Evolutionary conservation across 2,329 filamentous ascomycete species (phyloP).

Genomic region (Penicillium sp.): DNA sequence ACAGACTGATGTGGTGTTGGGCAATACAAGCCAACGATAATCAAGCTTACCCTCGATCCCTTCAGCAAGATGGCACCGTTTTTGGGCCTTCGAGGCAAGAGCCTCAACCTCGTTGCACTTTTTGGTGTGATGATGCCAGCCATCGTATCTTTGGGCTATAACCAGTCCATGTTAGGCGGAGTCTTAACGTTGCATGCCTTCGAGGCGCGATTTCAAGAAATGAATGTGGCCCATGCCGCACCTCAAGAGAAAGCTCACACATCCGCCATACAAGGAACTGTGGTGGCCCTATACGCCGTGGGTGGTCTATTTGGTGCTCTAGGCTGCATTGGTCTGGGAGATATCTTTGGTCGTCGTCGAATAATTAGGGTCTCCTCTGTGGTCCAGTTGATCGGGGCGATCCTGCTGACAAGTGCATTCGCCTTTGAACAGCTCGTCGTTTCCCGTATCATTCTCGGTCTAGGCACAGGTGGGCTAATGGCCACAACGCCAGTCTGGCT

Average conservation of each 20-base stretch:
- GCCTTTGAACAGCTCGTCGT: conserved; percentile 13
- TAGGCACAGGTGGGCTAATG: conserved; percentile 14
- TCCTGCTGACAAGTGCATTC: conserved; percentile 17
- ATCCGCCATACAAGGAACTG: conserved; percentile 16
- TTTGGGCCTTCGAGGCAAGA: conserved; percentile 17
- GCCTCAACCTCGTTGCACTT: conserved; percentile 16
- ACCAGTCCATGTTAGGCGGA: conserved; percentile 20
- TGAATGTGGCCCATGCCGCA: conserved; percentile 6
- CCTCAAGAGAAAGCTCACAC: conserved; percentile 6
- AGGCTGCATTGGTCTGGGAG: conserved; percentile 16
- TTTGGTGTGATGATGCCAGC: conserved; percentile 19
- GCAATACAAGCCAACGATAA: neutral
- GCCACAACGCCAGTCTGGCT: conserved; percentile 21
- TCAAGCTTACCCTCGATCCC: neutral
- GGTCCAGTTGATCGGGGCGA: conserved; percentile 14
- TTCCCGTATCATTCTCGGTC: conserved; percentile 16
- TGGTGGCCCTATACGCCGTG: conserved; percentile 18
- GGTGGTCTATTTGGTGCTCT: conserved; percentile 19
- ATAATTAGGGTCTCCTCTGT: conserved; percentile 13
- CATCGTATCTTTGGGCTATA: conserved; percentile 20
- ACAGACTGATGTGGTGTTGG: neutral
- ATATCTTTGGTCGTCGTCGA: conserved; percentile 15
- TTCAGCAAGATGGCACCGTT: conserved; percentile 11
- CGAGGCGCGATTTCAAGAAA: conserved; percentile 14
- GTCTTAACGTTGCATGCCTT: conserved; percentile 19